Conservation (phyloP, 2,329 filamentous ascomycete species). For the Colletotrichum zoysiae region DNA sequence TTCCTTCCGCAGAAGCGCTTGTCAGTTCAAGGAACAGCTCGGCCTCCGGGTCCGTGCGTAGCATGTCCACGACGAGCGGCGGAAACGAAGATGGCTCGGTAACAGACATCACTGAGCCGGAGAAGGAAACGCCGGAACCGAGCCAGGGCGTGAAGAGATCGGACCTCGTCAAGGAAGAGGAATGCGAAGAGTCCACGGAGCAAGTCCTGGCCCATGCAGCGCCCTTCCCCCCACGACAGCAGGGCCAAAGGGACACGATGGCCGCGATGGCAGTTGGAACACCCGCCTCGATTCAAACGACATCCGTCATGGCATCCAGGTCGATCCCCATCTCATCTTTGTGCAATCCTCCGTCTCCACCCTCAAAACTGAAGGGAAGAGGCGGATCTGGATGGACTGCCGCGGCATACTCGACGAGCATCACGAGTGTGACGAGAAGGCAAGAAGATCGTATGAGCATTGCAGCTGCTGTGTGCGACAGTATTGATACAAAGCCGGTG, state of each 20-base stretch:
- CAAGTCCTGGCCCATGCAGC: slow-evolving; percentile 41
- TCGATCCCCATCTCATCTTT: slow-evolving; percentile 39
- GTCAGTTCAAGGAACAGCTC: slow-evolving; percentile 56
- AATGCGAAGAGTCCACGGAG: slow-evolving; percentile 44
- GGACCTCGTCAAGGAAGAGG: slow-evolving; percentile 51
- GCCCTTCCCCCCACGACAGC: slow-evolving; percentile 20
- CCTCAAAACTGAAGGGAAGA: not conserved
- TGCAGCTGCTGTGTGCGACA: slow-evolving; percentile 28
- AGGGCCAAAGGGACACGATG: not conserved
- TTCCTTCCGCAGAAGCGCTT: slow-evolving; percentile 36
- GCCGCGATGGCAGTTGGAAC: slow-evolving; percentile 3
- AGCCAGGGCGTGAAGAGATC: slow-evolving; percentile 50
- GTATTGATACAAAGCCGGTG: slow-evolving; percentile 8
- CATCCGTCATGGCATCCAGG: slow-evolving; percentile 22
- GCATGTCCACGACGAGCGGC: slow-evolving; percentile 50
- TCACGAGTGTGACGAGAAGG: not conserved
- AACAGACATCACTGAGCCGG: slow-evolving; percentile 64
- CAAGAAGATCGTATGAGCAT: slow-evolving; percentile 33
- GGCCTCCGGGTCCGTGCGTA: slow-evolving; percentile 48
- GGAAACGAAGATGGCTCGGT: slow-evolving; percentile 49
- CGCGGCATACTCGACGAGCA: slow-evolving; percentile 12
- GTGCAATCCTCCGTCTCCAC: slow-evolving; percentile 37
- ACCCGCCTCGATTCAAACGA: not conserved
- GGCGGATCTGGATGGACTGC: slow-evolving; percentile 1
- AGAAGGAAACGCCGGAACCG: slow-evolving; percentile 60